Base-by-base conservation (phyloP, 1,284 basidiomycete species). In the Ustilago crameri region DNA sequence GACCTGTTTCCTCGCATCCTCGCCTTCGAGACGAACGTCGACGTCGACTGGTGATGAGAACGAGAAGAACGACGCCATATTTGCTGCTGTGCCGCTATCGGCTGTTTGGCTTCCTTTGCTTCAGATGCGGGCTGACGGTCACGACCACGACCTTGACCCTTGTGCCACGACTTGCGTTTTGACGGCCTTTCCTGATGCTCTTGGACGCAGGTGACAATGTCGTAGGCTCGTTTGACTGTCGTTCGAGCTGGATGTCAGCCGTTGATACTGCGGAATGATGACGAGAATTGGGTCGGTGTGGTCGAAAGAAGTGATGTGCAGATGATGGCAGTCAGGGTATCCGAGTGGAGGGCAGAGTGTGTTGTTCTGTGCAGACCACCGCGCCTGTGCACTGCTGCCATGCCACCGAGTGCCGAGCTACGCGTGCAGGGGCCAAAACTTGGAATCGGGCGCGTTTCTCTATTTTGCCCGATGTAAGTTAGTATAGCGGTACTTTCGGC, bases 31-130 rank as follows among this genome's bases (percentile, higher is more conserved):
- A 75, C 91, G 91, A 81, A 98, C 87, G 80, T 97, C 93, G 34
- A 97, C 88, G 80, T 98, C 95, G 63, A 98, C 89, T 0, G 94
- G 92, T 12, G 91, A 90, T 44, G 91, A 87, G 82, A 97, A 96
- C 27, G 82, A 83, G 87, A 96, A 95, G 85, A 93, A 95, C 7
- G 93, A 91, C 43, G 93, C 89, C 91, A 92, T 92, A 0, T 20
- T 43, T 20, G 32, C 46, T 30, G 41, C 41, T 23, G 12, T 22
- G 12, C 18, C 17, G 20, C 8, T 9, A 23, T 15, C 15, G 22
- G 18, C 3, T 9, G 41, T 12, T 9, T 12, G 22, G 9, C 12
- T 18, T 42, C 22, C 17, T 18, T 42, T 18, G 20, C 20, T 23
- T 42, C 18, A n/a, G 7, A 7, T 7, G 5, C 8, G 15, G 17